Evolutionary conservation across 441 rosid genomes (phyloP).

Genomic region (Euphorbia celastroides): DNA sequence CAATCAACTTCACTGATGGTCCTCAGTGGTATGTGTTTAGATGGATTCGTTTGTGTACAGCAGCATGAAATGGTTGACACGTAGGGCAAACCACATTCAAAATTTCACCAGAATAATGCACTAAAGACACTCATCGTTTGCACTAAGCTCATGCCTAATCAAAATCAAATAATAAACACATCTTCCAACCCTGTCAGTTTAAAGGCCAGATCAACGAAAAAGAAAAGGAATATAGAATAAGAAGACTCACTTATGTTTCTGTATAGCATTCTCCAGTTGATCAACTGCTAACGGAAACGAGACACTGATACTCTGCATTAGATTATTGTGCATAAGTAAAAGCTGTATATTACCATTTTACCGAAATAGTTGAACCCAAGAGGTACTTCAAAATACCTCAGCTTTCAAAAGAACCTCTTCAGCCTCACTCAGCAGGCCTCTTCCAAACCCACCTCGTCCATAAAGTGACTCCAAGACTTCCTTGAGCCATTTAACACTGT

Average conservation of each 20-base stretch:
- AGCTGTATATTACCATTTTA: neutral
- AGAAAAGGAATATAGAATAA: conserved; percentile 1
- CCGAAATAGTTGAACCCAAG: neutral
- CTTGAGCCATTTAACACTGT: conserved; percentile 54
- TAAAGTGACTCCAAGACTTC: conserved; percentile 41
- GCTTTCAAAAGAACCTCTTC: conserved; percentile 47
- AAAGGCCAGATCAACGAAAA: neutral
- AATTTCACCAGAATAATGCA: neutral
- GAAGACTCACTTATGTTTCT: conserved; percentile 49
- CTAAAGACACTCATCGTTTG: neutral
- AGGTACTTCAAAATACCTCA: conserved; percentile 30
- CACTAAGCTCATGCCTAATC: neutral
- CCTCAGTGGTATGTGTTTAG: neutral
- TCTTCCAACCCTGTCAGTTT: neutral
- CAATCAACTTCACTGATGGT: neutral
- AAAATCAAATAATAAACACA: conserved; percentile 4
- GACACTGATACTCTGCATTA: conserved; percentile 32
- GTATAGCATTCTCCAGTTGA: conserved; percentile 40
- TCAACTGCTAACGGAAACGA: conserved; percentile 39
- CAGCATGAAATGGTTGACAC: neutral
- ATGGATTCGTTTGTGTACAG: neutral
- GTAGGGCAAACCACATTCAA: neutral
- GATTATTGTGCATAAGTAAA: neutral
- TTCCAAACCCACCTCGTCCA: conserved; percentile 28
- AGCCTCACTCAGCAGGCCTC: conserved; percentile 44